These are phyloP conservation scores for Poronia punctata DNA, from an alignment of 495 filamentous ascomycete genomes.

Conservation along the genomic window DNA sequence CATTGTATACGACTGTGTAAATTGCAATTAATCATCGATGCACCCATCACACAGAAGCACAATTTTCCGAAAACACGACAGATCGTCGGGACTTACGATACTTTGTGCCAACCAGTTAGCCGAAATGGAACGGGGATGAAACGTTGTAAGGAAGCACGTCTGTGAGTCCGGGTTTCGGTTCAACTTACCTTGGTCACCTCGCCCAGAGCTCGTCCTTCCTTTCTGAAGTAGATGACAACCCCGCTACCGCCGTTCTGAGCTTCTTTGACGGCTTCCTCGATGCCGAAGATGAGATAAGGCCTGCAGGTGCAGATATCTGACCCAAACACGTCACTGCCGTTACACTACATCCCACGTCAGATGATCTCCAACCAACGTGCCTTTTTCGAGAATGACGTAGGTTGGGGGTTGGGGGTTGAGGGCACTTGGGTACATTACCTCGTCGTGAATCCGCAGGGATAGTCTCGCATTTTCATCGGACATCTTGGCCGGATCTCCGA, in stretches of 20 bases:
- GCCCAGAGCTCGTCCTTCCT: constrained; percentile 91
- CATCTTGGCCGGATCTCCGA: constrained; percentile 90
- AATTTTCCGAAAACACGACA: too few relatives aligned
- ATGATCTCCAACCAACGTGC: constrained; percentile 10
- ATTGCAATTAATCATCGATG: constrained; percentile 24
- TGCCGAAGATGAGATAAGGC: constrained; percentile 93
- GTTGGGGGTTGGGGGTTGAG: too few relatives aligned
- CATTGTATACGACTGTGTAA: constrained; percentile 79
- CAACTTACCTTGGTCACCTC: constrained; percentile 82
- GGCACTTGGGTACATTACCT: too few relatives aligned
- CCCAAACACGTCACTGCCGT: constrained; percentile 96
- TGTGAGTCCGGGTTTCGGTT: constrained; percentile 3
- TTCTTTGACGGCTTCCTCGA: constrained; percentile 93
- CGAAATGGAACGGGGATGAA: neutral
- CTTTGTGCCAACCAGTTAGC: constrained; percentile 21
- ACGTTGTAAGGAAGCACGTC: constrained; percentile 7
- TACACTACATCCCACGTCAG: constrained; percentile 52
- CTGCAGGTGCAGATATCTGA: constrained; percentile 98
- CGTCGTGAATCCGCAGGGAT: constrained; percentile 90
- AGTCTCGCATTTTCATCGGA: constrained; percentile 77
- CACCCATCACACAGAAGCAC: too few relatives aligned
- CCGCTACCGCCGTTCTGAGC: constrained; percentile 91
- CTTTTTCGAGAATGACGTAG: too few relatives aligned
- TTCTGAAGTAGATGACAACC: constrained; percentile 98
- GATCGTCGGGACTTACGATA: constrained; percentile 40